Evolutionary conservation across 495 filamentous ascomycete genomes (phyloP), one percentile per base, ranked within the genome.

Genomic region (Achaetomiella virescens): DNA sequence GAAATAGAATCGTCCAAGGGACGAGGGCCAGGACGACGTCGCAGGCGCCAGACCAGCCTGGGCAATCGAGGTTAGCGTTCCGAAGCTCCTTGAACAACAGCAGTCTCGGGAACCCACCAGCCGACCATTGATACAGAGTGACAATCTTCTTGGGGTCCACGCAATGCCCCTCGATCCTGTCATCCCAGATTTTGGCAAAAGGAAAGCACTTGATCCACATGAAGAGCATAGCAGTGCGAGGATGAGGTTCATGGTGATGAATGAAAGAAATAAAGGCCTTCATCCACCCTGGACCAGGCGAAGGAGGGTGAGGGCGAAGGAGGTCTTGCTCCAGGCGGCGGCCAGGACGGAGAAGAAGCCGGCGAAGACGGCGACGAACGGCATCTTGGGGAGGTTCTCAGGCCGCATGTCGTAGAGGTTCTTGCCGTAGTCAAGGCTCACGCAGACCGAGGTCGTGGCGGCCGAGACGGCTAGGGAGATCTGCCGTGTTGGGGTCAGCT

Each of bases 11-110:
- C 2, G 46, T 52, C 71, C 71, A 73, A 0, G 71, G 71, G 18
- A 72, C 47, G 0, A 64, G 54, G 1, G 71, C 67, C 1, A 73
- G 60, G 12, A 72, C 29, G 17, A 73, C 58, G 35, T 73, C 71
- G 51, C 63, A 64, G 6, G 61, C 37, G 6, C 66, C 68, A 1
- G 71, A 73, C 36, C 65, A 73, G 33, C 62, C 70, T 68, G 29
- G 14, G 31, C 15, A 20, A 12, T 1, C 1, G 41, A 5, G 15
- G 41, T 44, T 11, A 44, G 43, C 20, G 22, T 3, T 18, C 6
- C 2, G 1, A 31, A 17, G 6, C n/a, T 3, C 8, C 3, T 29
- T 25, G 9, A 12, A 21, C 2, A 22, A n/a, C n/a, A n/a, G n/a
- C n/a, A n/a, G n/a, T n/a, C n/a, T n/a, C n/a, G 33, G 7, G 15